Evolutionary conservation across 225 moss, liverwort and hornwort genomes (phyloP).

Genomic region (Marchantia paleacea): DNA sequence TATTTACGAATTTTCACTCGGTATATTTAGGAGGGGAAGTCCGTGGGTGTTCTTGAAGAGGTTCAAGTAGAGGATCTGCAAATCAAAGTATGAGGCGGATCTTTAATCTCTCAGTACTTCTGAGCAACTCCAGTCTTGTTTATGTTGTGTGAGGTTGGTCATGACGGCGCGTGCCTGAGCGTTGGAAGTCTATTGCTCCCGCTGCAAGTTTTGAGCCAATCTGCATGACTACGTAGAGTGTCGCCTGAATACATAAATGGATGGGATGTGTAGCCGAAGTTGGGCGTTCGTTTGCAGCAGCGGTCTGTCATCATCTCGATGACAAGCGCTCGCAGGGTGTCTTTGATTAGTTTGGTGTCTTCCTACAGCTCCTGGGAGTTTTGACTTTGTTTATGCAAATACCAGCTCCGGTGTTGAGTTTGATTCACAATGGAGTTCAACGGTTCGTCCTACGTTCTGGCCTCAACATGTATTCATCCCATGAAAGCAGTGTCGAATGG

Average conservation of each 20-base stretch:
- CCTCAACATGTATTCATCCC: slow-evolving; percentile 29
- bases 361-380: neutral
- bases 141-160: neutral
- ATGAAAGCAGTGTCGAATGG: slow-evolving; percentile 79
- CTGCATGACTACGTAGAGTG: neutral
- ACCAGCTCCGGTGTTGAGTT: no score
- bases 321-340: neutral
- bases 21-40: neutral
- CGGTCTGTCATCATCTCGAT: slow-evolving; percentile 3
- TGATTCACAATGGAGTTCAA: neutral
- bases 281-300: neutral
- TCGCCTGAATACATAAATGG: neutral
- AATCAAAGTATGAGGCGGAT: neutral
- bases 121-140: neutral
- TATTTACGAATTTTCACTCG: neutral
- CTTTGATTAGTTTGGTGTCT: neutral
- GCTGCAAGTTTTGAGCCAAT: neutral
- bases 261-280: neutral
- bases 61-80: neutral
- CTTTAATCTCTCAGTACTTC: neutral
- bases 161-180: neutral
- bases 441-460: slow-evolving; percentile 10
- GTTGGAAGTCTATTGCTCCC: neutral
- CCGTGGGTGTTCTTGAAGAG: neutral
- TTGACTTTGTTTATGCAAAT: neutral